phyloP scores from a whole-genome alignment of 306 rosid species.

The Citrullus mucosospermus region DNA sequence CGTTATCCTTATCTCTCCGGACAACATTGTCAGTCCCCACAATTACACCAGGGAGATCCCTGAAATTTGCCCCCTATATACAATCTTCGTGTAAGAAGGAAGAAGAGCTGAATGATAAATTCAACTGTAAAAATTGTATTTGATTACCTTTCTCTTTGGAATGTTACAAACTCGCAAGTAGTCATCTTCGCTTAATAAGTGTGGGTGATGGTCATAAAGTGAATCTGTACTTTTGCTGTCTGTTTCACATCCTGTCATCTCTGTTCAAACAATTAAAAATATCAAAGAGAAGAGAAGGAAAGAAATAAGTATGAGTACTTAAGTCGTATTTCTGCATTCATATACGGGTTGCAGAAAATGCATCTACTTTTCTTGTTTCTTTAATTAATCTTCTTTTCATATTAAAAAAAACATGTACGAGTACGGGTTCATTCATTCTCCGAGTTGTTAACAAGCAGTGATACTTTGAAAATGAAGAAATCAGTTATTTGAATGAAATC shows the following conservation, averaged over 20 bases:
- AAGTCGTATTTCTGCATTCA: no score
- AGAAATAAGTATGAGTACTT: background rate
- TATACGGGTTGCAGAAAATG: no score
- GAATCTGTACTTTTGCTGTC: constrained; percentile 12
- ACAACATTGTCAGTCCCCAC: constrained; percentile 81
- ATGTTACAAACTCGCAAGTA: constrained; percentile 69
- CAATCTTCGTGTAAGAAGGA: constrained; percentile 13
- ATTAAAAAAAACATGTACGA: background rate
- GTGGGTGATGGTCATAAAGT: constrained; percentile 65
- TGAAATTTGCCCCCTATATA: constrained; percentile 81
- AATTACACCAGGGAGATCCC: constrained; percentile 80
- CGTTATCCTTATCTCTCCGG: constrained; percentile 39
- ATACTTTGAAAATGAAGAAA: background rate
- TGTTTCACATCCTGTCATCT: constrained; percentile 49
- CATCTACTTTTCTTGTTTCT: no score
- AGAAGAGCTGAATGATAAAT: constrained; percentile 9
- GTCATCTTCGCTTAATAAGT: constrained; percentile 44
- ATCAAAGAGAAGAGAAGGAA: background rate
- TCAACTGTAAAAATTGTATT: constrained; percentile 4
- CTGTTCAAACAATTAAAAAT: constrained; percentile 15
- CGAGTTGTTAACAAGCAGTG: background rate
- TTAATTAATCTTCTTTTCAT: no score
- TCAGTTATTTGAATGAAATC: background rate
- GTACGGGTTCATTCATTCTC: background rate
- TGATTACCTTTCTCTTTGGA: constrained; percentile 69